Evolutionary conservation across 176 grass and related monocot species (phyloP).

Genomic region (Puccinellia tenuiflora): DNA sequence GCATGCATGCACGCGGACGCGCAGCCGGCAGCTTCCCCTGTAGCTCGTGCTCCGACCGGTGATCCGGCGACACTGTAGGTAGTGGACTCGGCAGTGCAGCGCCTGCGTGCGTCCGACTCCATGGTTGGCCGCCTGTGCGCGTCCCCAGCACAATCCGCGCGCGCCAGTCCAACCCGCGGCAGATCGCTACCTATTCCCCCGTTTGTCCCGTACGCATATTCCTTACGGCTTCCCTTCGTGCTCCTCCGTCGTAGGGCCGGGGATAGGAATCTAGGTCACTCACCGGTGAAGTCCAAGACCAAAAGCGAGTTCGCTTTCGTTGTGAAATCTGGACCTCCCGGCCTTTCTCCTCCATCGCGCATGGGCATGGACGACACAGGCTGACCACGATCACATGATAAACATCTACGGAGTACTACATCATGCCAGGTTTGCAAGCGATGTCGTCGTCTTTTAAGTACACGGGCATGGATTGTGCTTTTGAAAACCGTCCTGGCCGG

Average conservation of each 20-base stretch:
- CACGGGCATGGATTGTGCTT: not conserved
- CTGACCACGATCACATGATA: not conserved
- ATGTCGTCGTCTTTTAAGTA: not conserved
- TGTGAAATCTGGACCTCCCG: not conserved
- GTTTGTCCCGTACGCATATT: not conserved
- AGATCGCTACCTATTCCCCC: not conserved
- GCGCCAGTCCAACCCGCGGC: not conserved
- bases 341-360: not conserved
- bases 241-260: not conserved
- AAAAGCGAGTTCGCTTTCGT: constrained; percentile 1
- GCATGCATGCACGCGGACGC: not conserved
- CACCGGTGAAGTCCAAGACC: not conserved
- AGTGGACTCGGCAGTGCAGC: constrained; percentile 23
- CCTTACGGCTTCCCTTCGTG: not conserved
- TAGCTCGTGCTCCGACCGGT: not conserved
- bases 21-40: not conserved
- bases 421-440: not conserved
- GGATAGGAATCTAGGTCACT: not conserved
- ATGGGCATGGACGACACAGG: not conserved
- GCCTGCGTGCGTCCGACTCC: not conserved
- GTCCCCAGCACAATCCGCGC: not conserved
- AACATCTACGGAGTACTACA: not conserved
- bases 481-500: not conserved
- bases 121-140: constrained; percentile 12
- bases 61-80: not conserved